phyloP scores from a whole-genome alignment of 2,329 filamentous ascomycete species.

The Pseudogymnoascus destructans region DNA sequence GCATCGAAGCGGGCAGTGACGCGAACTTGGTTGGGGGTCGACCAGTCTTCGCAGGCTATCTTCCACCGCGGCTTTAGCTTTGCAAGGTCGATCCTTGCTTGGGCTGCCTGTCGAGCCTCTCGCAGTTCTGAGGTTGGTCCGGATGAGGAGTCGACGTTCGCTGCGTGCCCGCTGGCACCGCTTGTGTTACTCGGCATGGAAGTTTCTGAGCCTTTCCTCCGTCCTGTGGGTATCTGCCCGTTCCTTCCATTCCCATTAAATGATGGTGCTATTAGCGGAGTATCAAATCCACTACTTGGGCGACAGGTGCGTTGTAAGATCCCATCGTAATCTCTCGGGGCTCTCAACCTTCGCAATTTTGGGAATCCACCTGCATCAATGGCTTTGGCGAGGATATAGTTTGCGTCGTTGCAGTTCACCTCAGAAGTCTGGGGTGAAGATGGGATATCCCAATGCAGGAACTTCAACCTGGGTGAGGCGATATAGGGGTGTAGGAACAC shows the following conservation, averaged over 20 bases:
- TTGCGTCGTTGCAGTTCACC: conserved; percentile 34
- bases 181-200: conserved; percentile 8
- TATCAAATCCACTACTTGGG: conserved; percentile 20
- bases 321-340: conserved; percentile 57
- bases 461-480: conserved; percentile 38
- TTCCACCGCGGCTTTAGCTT: conserved; percentile 40
- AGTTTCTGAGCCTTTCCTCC: conserved; percentile 17
- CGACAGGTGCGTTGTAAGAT: conserved; percentile 56
- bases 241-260: background rate
- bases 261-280: background rate
- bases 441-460: conserved; percentile 53
- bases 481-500: conserved; percentile 54
- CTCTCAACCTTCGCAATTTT: conserved; percentile 42
- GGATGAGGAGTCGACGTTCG: conserved; percentile 1
- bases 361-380: conserved; percentile 53
- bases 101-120: conserved; percentile 46
- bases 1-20: conserved; percentile 41
- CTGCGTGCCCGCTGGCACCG: conserved; percentile 10
- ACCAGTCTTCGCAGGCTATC: conserved; percentile 43
- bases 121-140: conserved; percentile 32
- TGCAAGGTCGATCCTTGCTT: conserved; percentile 49
- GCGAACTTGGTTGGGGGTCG: conserved; percentile 32
- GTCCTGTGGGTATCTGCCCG: conserved; percentile 15
- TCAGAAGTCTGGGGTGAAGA: conserved; percentile 24
- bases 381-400: conserved; percentile 49